Evolutionary conservation across 768 basidiomycete species (phyloP), one percentile per base, ranked within the genome.

Genomic region (Termitomyces sp.): DNA sequence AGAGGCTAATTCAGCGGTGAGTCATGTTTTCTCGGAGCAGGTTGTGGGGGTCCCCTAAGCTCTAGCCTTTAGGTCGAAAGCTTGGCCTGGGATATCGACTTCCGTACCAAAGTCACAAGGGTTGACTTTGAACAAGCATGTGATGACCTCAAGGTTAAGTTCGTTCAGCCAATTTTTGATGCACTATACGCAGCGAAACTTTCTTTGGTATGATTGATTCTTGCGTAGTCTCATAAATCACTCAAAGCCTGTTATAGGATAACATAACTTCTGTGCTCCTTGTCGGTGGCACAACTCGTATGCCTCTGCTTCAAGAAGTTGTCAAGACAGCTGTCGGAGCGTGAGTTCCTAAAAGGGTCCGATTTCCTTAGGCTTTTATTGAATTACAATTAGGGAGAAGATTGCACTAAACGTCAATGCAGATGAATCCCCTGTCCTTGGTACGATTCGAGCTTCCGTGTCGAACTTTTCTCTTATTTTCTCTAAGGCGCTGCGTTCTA

Each of bases 351-450:
- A 28, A 9, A n/a, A 48, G 20, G 22, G 12, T 5, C 7, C 46
- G 15, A 20, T 10, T 4, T 15, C 60, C 56, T 51, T 20, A 47
- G 29, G 9, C 45, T 15, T 48, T 41, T 9, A 58, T 24, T 18
- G 24, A 41, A 20, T 26, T 2, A 24, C 4, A 18, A 26, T 16
- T 52, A 89, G 86, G 48, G 83, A 87, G 53, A 92, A 91, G 72
- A 88, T 98, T 57, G 92, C 96, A 5, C 79, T 88, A 67, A 98
- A 98, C 64, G 92, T 99, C 60, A 98, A 99, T 69, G 88, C 96
- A 0, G 97, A 98, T 68, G 97, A 99, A 73, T 92, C 94, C 0
- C 91, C 90, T 26, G 96, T 98, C 20, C 82, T 99, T 45, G 94
- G 89, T 79, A 69, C 22, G 63, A 50, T 45, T 9, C 18, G 33